phyloP scores from a whole-genome alignment of 2,329 filamentous ascomycete species.

The Keithomyces neogunnii region DNA sequence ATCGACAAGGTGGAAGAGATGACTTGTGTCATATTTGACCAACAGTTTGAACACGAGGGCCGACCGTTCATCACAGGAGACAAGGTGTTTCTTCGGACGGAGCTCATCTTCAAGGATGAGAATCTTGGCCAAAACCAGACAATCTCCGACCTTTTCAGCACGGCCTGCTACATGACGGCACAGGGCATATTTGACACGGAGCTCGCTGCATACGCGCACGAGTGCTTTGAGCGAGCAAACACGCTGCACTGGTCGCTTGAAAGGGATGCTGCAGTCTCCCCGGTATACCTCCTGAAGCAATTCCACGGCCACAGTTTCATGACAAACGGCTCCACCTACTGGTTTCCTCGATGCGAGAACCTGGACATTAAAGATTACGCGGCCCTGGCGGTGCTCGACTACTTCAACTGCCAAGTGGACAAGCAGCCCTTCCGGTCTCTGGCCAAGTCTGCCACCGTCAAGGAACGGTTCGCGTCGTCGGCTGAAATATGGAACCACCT shows the following conservation, averaged over 20 bases:
- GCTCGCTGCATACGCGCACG: neutral
- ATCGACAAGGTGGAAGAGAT: neutral
- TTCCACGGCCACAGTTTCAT: neutral
- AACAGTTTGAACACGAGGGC: constrained; percentile 1
- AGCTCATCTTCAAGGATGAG: constrained; percentile 1
- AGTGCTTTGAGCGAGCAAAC: constrained; percentile 1
- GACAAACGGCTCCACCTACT: constrained; percentile 3
- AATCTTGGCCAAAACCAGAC: neutral
- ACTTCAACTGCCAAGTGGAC: neutral
- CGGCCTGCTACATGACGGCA: constrained; percentile 1
- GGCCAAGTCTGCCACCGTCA: neutral
- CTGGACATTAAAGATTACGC: neutral
- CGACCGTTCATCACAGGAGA: neutral
- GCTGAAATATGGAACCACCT: neutral
- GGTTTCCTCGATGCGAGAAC: neutral
- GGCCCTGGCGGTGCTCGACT: neutral
- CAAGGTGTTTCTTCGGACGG: constrained; percentile 2
- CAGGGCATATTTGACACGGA: neutral
- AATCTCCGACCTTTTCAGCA: neutral
- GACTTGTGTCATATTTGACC: constrained; percentile 2
- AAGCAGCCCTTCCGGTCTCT: neutral
- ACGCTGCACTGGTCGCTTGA: constrained; percentile 1
- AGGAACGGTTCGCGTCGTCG: neutral
- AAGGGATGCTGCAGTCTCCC: neutral
- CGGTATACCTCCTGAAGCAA: neutral